Evolutionary conservation across 495 filamentous ascomycete genomes (phyloP).

Genomic region (Cercophora samala): DNA sequence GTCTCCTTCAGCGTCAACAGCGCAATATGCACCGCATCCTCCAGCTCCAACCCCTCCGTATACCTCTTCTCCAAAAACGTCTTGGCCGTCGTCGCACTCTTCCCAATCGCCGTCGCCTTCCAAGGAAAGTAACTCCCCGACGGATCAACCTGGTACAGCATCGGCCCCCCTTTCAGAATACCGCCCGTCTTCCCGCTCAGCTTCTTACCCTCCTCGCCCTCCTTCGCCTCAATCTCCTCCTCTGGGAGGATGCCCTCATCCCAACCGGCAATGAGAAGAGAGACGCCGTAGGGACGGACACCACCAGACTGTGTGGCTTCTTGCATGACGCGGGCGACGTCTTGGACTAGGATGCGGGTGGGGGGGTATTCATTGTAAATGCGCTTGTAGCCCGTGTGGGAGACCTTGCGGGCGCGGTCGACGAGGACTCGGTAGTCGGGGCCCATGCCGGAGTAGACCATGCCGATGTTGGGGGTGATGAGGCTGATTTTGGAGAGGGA

Average conservation of each 20-base stretch:
- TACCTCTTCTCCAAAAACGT: slow-evolving; percentile 99
- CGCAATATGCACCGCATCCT: slow-evolving; percentile 98
- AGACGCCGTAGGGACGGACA: slow-evolving; percentile 97
- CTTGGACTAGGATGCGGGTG: slow-evolving; percentile 96
- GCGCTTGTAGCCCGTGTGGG: slow-evolving; percentile 98
- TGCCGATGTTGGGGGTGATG: slow-evolving; percentile 98
- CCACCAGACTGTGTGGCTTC: slow-evolving; percentile 97
- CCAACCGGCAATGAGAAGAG: slow-evolving; percentile 93
- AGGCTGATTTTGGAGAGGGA: slow-evolving; percentile 97
- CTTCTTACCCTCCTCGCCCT: slow-evolving; percentile 67
- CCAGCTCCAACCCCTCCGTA: slow-evolving; percentile 92
- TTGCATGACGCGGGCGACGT: slow-evolving; percentile 96
- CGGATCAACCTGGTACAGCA: slow-evolving; percentile 97
- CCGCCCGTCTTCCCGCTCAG: slow-evolving; percentile 80
- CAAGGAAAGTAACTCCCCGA: slow-evolving; percentile 97
- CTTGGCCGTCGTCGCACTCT: slow-evolving; percentile 96
- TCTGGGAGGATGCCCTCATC: slow-evolving; percentile 93
- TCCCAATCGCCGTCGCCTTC: slow-evolving; percentile 99
- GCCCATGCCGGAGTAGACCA: slow-evolving; percentile 99
- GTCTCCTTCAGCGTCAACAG: slow-evolving; percentile 97
- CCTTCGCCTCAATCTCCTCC: slow-evolving; percentile 50
- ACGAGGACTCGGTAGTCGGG: slow-evolving; percentile 97
- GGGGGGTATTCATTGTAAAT: slow-evolving; percentile 99
- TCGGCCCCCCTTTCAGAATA: slow-evolving; percentile 91
- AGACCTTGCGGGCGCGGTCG: slow-evolving; percentile 95